Conservation (phyloP, 371 early-diverging fungal species). For the Haplosporangium sp. region DNA sequence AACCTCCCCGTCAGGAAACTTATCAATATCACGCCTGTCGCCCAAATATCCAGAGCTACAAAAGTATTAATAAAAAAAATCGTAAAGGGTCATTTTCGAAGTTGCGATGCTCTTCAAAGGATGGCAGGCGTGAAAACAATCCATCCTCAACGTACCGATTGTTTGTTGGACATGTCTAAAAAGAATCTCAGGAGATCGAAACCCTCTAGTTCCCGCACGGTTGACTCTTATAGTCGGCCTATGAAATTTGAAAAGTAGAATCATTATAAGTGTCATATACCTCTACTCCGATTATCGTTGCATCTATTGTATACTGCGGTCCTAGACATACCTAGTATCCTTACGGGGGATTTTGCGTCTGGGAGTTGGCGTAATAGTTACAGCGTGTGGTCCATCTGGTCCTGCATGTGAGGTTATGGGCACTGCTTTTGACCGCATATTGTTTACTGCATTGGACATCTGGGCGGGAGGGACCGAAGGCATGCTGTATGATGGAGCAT, state of each 20-base stretch:
- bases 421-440: conserved; percentile 1
- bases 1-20: conserved; percentile 85
- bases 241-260: conserved; percentile 8
- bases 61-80: neutral
- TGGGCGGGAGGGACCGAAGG: neutral
- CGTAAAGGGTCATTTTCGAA: neutral
- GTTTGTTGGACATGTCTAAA: conserved; percentile 89
- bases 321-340: conserved; percentile 58
- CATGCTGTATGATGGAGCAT: neutral
- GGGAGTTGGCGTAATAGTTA: conserved; percentile 3
- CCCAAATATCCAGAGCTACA: conserved; percentile 76
- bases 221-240: conserved; percentile 84
- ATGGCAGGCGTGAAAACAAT: neutral
- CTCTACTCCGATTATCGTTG: neutral
- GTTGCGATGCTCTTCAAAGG: neutral
- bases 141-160: conserved; percentile 61
- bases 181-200: conserved; percentile 97
- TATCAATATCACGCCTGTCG: conserved; percentile 94
- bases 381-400: neutral
- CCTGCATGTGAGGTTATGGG: neutral
- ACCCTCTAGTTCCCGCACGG: conserved; percentile 99
- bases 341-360: conserved; percentile 40
- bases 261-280: neutral
- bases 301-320: neutral
- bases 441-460: neutral